These are phyloP conservation scores for Colletotrichum sp. DNA, from an alignment of 2,329 filamentous ascomycete genomes.

Conservation along the genomic window DNA sequence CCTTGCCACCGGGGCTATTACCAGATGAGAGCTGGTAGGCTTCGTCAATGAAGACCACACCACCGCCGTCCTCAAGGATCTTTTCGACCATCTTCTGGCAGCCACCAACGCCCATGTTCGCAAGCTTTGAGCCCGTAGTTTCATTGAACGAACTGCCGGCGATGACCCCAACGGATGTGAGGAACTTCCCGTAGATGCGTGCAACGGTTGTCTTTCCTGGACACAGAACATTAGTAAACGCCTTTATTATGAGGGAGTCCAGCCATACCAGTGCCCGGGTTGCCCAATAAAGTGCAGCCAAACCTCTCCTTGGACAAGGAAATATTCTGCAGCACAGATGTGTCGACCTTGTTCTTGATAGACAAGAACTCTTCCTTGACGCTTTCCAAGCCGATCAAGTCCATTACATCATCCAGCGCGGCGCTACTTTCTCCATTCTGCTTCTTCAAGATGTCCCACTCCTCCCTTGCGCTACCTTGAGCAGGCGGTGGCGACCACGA, in stretches of 20 bases:
- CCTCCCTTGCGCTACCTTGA: constrained; percentile 41
- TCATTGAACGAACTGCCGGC: constrained; percentile 67
- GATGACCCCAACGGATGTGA: constrained; percentile 66
- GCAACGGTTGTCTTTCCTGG: constrained; percentile 61
- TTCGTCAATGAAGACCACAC: constrained; percentile 79
- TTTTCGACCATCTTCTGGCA: constrained; percentile 54
- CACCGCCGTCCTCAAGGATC: constrained; percentile 65
- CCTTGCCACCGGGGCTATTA: constrained; percentile 59
- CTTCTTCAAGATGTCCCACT: constrained; percentile 69
- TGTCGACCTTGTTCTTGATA: constrained; percentile 70
- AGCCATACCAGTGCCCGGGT: constrained; percentile 72
- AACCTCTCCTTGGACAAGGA: constrained; percentile 64
- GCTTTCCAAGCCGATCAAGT: constrained; percentile 72
- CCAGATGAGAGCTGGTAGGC: constrained; percentile 74
- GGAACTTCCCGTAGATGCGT: constrained; percentile 69
- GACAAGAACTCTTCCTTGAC: constrained; percentile 69
- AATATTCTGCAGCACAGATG: constrained; percentile 58
- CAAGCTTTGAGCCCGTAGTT: constrained; percentile 70
- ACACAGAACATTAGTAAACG: neutral
- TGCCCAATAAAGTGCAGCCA: constrained; percentile 69
- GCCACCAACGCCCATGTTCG: constrained; percentile 63
- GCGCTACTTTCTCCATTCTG: constrained; percentile 54
- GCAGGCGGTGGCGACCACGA: neutral
- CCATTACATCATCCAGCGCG: constrained; percentile 69
- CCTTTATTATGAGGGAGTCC: neutral